Evolutionary conservation across 2,329 filamentous ascomycete genomes (phyloP).

Genomic region (Lecanicillium sp.): DNA sequence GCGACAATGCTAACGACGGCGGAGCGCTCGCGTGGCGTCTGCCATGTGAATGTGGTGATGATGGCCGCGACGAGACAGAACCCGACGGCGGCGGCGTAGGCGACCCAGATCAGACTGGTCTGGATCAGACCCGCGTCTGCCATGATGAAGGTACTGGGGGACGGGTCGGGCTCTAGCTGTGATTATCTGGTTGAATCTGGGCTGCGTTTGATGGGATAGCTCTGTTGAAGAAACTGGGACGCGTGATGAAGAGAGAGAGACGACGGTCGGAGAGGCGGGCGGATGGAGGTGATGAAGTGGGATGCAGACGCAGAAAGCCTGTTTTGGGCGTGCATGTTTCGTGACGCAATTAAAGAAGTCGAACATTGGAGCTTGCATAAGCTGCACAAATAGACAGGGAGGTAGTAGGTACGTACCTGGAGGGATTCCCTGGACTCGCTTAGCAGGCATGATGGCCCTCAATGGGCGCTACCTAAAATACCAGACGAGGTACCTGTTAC

Average conservation of each 20-base stretch:
- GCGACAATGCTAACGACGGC: constrained; percentile 75
- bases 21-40: constrained; percentile 80
- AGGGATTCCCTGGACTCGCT: background rate
- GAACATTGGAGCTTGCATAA: background rate
- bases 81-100: constrained; percentile 77
- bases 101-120: constrained; percentile 88
- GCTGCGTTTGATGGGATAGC: no score
- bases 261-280: background rate
- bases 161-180: background rate
- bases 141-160: constrained; percentile 22
- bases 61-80: constrained; percentile 71
- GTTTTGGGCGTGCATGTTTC: constrained; percentile 4
- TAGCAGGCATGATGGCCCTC: no score
- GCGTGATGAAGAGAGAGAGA: background rate
- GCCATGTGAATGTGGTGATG: constrained; percentile 87
- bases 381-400: constrained; percentile 10
- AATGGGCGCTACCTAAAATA: no score
- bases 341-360: constrained; percentile 14
- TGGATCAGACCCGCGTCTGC: constrained; percentile 61
- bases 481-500: no score
- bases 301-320: background rate
- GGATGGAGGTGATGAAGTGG: background rate
- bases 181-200: background rate
- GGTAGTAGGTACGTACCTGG: no score
- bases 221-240: no score